These are phyloP conservation scores for Candida nonsorbophila DNA, from an alignment of 805 yeast species.

Conservation along the genomic window DNA sequence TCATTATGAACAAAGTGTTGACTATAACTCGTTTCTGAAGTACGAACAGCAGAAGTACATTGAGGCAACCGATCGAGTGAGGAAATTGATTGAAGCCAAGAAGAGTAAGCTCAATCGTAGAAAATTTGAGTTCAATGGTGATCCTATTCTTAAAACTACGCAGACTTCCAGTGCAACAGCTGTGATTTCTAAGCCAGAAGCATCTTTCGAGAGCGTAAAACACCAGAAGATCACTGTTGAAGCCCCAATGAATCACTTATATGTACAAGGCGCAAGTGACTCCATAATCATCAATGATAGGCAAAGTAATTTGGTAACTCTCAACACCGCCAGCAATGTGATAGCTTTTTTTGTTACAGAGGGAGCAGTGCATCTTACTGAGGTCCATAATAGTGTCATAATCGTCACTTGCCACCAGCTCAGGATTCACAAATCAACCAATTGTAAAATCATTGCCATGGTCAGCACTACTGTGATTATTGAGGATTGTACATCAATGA, in stretches of 20 bases:
- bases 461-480: constrained; percentile 21
- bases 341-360: constrained; percentile 12
- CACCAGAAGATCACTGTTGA: constrained; percentile 1
- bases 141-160: constrained; percentile 15
- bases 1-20: neutral
- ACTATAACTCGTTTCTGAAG: no score
- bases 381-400: constrained; percentile 12
- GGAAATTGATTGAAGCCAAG: constrained; percentile 16
- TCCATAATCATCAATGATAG: constrained; percentile 6
- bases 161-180: no score
- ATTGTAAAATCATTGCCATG: constrained; percentile 12
- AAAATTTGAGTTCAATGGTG: constrained; percentile 23
- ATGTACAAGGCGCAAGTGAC: constrained; percentile 1
- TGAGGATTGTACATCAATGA: constrained; percentile 20
- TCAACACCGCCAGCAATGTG: constrained; percentile 12
- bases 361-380: constrained; percentile 28
- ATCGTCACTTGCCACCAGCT: constrained; percentile 23
- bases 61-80: constrained; percentile 12
- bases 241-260: constrained; percentile 1
- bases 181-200: no score
- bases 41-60: constrained; percentile 19
- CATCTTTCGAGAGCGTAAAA: no score
- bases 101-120: constrained; percentile 8
- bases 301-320: constrained; percentile 16
- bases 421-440: constrained; percentile 17